Base-by-base conservation (phyloP, 371 early-diverging fungal genomes). In the Rhizopus delemar region DNA sequence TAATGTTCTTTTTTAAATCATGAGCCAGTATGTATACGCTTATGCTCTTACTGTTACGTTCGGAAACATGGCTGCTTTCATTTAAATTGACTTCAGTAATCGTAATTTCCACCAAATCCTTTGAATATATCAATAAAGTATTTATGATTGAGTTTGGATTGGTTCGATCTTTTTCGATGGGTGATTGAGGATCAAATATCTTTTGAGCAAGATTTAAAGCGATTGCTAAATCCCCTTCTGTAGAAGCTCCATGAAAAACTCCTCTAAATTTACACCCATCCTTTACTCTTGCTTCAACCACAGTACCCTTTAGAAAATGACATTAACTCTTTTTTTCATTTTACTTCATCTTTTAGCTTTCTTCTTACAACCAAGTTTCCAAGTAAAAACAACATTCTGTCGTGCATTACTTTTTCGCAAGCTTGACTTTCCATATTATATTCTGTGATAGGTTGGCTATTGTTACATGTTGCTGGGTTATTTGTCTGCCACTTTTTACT, bases 201-300 rank as follows among this genome's bases (percentile, higher is more conserved):
- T 70, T 74, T 53, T 84, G 80, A 7, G 88, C 91, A 48, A 85
- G 68, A 48, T 81, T 83, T 46, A 96, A 78, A 3, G 88, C 82
- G 13, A 93, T 82, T 43, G 88, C 86, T 13, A 92, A 75, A 45
- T 92, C 92, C 5, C 86, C 85, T 46, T 85, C 84, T 1, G 90
- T 85, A 29, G 83, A 82, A 29, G 89, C 86, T 7, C 91, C 83
- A 51, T 90, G 89, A 59, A 93, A 84, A 12, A 95, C 71, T 3
- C 96, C 95, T 61, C 86, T 86, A 62, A 86, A 93, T 49, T 77
- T 78, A 43, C 80, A 67, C 3, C 92, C 92, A 41, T 81, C 76
- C 46, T 78, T 84, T 11, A 88, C 82, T 1, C 77, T 81, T 22
- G 91, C 87, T 53, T 81, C 77, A 15, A 94, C 93, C 31, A 75